Evolutionary conservation across 345 rosid genomes (phyloP), one percentile per base, ranked within the genome.

Genomic region (Dovyalis caffra): DNA sequence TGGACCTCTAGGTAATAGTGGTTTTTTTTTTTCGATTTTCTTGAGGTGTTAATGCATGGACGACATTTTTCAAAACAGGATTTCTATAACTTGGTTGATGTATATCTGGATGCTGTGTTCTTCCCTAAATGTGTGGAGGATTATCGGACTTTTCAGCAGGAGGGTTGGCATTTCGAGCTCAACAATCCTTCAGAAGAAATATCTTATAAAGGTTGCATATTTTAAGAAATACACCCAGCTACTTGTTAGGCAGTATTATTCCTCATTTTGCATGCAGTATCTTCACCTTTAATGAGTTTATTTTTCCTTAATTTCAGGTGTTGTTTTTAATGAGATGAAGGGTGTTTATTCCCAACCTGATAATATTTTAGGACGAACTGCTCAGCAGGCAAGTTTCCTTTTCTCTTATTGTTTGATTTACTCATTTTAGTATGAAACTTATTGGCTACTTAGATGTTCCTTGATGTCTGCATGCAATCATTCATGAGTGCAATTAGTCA

Each of bases 141-240:
- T 82, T 74, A 85, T 67, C 97, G 87, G 40, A 95, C 95, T 33
- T 95, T 95, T 85, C 97, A 95, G 74, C 99, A 95, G 76, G 99
- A 95, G 93, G 99, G 99, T 70, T 95, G 99, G 97, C 98, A 92
- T 84, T 91, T 89, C 64, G 99, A 95, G 90, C 98, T 95, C 67
- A 81, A 95, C 63, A 78, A 90, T 85, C 92, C 95, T 45, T 86
- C 91, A 3, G 97, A 95, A 81, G 98, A 92, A 67, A 91, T 95
- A 76, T 82, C 91, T 74, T 95, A 92, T 72, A 95, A 95, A 91
- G 99, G 99, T 91, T 74, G 71, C 56, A 9, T 10, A 25, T 64
- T 70, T 74, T 62, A 28, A n/a, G 14, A 33, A 40, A 62, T 32
- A 40, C 61, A 37, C 43, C 47, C 62, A 62, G 32, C 28, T 14